These are phyloP conservation scores for Gyromitra esculenta DNA, from an alignment of 2,329 filamentous ascomycete species.

Conservation along the genomic window DNA sequence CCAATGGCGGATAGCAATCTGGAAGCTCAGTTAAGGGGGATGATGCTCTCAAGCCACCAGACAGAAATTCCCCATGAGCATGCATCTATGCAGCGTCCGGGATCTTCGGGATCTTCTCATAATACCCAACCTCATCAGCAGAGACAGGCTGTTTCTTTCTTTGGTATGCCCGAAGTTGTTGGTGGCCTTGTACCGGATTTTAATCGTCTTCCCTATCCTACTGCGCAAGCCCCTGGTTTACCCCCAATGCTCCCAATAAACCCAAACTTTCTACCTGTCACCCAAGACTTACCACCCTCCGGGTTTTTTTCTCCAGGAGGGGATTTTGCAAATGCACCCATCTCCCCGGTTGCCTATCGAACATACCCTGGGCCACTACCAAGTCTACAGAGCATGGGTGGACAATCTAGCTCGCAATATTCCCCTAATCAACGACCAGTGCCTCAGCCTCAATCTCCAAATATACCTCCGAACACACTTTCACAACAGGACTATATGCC, in stretches of 20 bases:
- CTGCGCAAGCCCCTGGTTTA: constrained; percentile 19
- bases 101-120: background rate
- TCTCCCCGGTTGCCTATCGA: constrained; percentile 17
- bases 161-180: constrained; percentile 31
- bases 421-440: constrained; percentile 5
- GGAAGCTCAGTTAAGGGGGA: constrained; percentile 45
- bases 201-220: constrained; percentile 16
- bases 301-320: constrained; percentile 23
- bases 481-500: constrained; percentile 33
- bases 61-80: constrained; percentile 12
- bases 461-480: constrained; percentile 24
- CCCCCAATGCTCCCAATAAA: constrained; percentile 28
- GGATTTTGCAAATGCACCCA: constrained; percentile 25
- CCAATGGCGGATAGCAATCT: constrained; percentile 19
- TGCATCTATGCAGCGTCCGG: constrained; percentile 3
- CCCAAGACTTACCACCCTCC: constrained; percentile 40
- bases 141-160: constrained; percentile 26
- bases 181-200: background rate
- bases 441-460: constrained; percentile 30
- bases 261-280: constrained; percentile 9
- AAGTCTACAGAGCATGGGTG: constrained; percentile 21
- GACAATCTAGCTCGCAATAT: constrained; percentile 24
- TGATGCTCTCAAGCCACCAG: constrained; percentile 42
- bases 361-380: constrained; percentile 25
- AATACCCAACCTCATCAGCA: constrained; percentile 19